A percentile compares a stretch with the other conserved stretches of the same genome.
Conservation (phyloP, 2,329 filamentous ascomycete species). For the Aspergillus quadrilineatus region DNA sequence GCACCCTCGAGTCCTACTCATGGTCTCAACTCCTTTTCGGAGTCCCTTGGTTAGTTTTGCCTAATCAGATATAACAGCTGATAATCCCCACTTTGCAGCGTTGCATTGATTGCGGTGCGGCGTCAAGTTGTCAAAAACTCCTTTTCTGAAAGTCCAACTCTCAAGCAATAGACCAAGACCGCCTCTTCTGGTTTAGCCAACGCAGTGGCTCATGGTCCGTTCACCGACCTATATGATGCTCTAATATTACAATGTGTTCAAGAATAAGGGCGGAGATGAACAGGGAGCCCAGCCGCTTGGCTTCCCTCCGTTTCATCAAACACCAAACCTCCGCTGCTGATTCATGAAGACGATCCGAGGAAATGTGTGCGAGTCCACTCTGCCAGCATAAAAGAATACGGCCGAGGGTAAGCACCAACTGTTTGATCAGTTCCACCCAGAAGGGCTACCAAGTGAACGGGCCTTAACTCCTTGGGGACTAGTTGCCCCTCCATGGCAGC, state of each 20-base stretch:
- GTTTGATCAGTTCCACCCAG: constrained; percentile 15
- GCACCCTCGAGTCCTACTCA: background rate
- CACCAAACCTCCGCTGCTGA: background rate
- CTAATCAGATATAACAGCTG: background rate
- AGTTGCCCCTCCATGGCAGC: constrained; percentile 6
- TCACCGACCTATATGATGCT: constrained; percentile 5
- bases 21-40: background rate
- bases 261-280: constrained; percentile 10
- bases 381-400: constrained; percentile 1
- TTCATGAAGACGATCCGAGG: constrained; percentile 2
- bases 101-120: background rate
- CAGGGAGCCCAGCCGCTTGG: constrained; percentile 8
- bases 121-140: background rate
- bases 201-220: constrained; percentile 1
- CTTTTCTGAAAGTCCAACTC: background rate
- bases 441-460: constrained; percentile 22
- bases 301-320: constrained; percentile 8
- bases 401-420: background rate
- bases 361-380: background rate
- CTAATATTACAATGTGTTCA: constrained; percentile 3
- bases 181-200: constrained; percentile 11
- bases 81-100: constrained; percentile 3
- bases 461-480: constrained; percentile 3
- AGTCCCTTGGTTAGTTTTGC: background rate
- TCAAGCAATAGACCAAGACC: constrained; percentile 2